Percentiles rank a stretch among this genome's conserved stretches.
Evolutionary conservation across 2,329 filamentous ascomycete species (phyloP).

Genomic region (Aspergillus phoenicis): DNA sequence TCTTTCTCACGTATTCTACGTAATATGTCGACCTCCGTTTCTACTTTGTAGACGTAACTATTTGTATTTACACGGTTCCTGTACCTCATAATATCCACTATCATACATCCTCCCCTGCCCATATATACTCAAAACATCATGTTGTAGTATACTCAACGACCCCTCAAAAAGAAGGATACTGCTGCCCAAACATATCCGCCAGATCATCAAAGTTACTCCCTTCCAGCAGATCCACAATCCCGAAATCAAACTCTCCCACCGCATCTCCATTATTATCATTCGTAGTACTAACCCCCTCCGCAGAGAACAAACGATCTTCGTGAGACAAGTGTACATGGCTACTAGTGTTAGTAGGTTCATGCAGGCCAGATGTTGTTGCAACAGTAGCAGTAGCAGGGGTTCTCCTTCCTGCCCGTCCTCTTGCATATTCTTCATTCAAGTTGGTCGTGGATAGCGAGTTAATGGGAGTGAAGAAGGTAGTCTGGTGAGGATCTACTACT

Average conservation of each 20-base stretch:
- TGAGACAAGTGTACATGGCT: too few relatives aligned
- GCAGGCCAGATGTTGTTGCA: too few relatives aligned
- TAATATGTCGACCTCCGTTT: neutral
- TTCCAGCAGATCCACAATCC: conserved; percentile 37
- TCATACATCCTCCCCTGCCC: neutral
- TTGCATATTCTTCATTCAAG: too few relatives aligned
- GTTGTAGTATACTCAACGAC: neutral
- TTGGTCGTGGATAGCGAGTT: neutral
- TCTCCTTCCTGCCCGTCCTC: too few relatives aligned
- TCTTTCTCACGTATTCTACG: neutral
- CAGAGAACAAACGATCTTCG: too few relatives aligned
- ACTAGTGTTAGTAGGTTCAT: too few relatives aligned
- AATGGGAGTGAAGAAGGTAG: neutral
- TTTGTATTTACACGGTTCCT: neutral
- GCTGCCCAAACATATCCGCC: conserved; percentile 37
- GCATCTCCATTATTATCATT: neutral
- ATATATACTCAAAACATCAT: neutral
- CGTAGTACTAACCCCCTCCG: too few relatives aligned
- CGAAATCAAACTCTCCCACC: conserved; percentile 30
- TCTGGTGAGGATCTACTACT: neutral
- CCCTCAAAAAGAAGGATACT: conserved; percentile 33
- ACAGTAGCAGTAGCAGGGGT: too few relatives aligned
- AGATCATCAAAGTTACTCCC: conserved; percentile 36
- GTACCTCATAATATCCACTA: neutral
- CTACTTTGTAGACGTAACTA: neutral